Evolutionary conservation across 805 yeast species (phyloP).

Genomic region (Candida sphagnicola): DNA sequence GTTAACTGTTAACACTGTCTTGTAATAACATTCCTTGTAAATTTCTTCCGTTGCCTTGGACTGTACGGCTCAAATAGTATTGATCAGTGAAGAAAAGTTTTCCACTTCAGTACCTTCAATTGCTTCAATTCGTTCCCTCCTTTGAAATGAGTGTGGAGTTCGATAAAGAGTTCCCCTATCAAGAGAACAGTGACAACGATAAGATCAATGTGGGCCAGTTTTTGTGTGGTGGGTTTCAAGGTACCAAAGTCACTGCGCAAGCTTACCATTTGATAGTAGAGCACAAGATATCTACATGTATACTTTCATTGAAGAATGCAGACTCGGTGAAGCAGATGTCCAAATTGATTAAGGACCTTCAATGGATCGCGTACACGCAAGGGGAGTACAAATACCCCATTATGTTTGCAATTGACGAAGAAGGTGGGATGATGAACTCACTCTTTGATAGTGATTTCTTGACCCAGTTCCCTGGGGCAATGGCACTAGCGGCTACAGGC

Average conservation of each 20-base stretch:
- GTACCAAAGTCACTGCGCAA: constrained; percentile 49
- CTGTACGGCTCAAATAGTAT: too few species aligned
- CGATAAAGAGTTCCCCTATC: not conserved
- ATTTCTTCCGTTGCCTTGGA: too few species aligned
- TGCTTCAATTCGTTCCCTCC: too few species aligned
- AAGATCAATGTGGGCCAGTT: constrained; percentile 42
- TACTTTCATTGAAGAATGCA: constrained; percentile 50
- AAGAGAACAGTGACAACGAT: not conserved
- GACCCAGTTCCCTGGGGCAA: constrained; percentile 61
- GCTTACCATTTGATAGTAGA: constrained; percentile 48
- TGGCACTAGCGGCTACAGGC: constrained; percentile 58
- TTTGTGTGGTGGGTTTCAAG: constrained; percentile 58
- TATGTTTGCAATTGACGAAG: constrained; percentile 57
- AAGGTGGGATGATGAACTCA: constrained; percentile 60
- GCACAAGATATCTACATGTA: constrained; percentile 49
- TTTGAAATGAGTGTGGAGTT: not conserved
- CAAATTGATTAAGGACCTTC: constrained; percentile 48
- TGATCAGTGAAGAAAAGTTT: too few species aligned
- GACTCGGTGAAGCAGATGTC: constrained; percentile 46
- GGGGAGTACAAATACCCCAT: constrained; percentile 51
- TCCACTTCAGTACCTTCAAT: too few species aligned
- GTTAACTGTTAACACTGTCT: too few species aligned
- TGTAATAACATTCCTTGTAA: too few species aligned
- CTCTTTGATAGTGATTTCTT: constrained; percentile 48
- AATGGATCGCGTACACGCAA: constrained; percentile 45